Base-by-base conservation (phyloP, 2,329 filamentous ascomycete species). In the Beauveria rudraprayagi region DNA sequence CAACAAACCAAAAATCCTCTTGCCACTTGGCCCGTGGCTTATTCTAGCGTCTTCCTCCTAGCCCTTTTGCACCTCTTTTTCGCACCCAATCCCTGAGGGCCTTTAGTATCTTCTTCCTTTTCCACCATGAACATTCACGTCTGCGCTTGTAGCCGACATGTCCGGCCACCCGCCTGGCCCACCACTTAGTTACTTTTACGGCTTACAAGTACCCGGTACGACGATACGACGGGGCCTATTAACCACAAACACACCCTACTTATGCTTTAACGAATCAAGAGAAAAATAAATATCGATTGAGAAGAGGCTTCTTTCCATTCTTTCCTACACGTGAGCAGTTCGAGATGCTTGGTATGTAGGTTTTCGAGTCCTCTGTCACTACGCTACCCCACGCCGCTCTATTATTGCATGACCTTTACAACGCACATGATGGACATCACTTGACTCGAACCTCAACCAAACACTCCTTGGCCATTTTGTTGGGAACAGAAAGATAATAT, bases 341-440 rank as follows among this genome's bases (percentile, higher is more conserved):
- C 30, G 34, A 37, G 2, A 14, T 37, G 34, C 34, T 16, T 37
- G 11, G 14, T 11, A 16, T 37, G 34, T 5, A 37, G 34, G 14
- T 37, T 37, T 16, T 16, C 34, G 3, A 28, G 10, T 16, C 22
- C 10, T 51, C 28, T 37, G 11, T 5, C 11, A 37, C 11, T 11
- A 37, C 3, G 10, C 8, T 34, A n/a, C 9, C 9, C 3, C 3
- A 5, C n/a, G 9, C 16, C 24, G 22, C 17, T 37, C 22, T 41
- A 22, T 41, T 41, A 22, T 41, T 7, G 7, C 46, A 30, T 14
- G 11, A 37, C 11, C n/a, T 53, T 26, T 26, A 40, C 40, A 52
- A 17, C 40, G 48, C 56, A 60, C 56, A 60, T 60, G 56, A 60
- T 41, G 40, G 37, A 26, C 40, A 10, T 60, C 56, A 60, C 26